Evolutionary conservation across 441 rosid genomes (phyloP).

Genomic region (Syzygium malaccense): DNA sequence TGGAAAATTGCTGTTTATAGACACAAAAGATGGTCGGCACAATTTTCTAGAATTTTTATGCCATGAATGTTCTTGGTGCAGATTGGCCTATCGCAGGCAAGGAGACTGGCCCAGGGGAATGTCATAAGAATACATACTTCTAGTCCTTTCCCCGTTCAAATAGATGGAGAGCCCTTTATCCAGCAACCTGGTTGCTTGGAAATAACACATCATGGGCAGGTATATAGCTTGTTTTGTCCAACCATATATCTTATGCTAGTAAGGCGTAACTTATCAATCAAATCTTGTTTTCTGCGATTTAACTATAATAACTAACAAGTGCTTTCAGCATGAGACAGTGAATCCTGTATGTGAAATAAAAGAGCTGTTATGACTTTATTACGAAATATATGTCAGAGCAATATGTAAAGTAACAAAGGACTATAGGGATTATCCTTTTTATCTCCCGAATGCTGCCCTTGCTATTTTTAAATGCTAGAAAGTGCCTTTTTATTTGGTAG

Average conservation of each 20-base stretch:
- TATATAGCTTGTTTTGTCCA: conserved; percentile 11
- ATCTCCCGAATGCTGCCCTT: neutral
- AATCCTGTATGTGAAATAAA: neutral
- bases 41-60: neutral
- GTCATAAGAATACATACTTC: conserved; percentile 48
- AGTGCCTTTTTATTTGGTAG: conserved; percentile 13
- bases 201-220: conserved; percentile 63
- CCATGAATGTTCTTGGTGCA: conserved; percentile 1
- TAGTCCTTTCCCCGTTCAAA: conserved; percentile 58
- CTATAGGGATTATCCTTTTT: neutral
- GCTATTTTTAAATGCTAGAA: neutral
- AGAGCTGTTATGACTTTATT: neutral
- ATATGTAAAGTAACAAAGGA: neutral
- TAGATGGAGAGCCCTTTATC: conserved; percentile 75
- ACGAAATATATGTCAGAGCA: neutral
- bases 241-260: neutral
- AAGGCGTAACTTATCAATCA: neutral
- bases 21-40: neutral
- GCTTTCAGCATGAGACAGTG: neutral
- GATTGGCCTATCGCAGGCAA: conserved; percentile 67
- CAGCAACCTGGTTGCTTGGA: conserved; percentile 65
- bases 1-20: neutral
- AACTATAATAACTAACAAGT: neutral
- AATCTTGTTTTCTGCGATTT: neutral
- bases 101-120: conserved; percentile 61